Evolutionary conservation across 1,284 basidiomycete genomes (phyloP), one percentile per base, ranked within the genome.

Genomic region (Sanguinoderma infundibulare): DNA sequence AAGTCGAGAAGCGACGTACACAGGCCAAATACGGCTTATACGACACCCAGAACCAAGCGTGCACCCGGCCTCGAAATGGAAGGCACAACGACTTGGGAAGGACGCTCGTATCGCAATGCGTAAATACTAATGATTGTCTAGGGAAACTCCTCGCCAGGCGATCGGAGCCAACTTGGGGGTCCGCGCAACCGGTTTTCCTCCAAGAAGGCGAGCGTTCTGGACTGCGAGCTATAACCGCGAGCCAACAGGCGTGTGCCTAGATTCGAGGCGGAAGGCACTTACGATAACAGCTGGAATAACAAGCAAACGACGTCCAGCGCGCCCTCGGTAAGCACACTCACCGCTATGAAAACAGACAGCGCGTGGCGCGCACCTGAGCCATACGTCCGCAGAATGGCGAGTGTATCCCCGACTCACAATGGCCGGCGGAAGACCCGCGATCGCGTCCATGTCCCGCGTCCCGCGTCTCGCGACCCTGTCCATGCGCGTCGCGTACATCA

Each of bases 101-200:
- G n/a, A 49, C 51, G 53, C 40, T 40, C 59, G 35, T 57, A 50
- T 57, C 49, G 35, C 54, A 47, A 60, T 55, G 65, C 47, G 61
- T 66, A 61, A 66, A 63, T 63, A 61, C 65, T 60, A 61, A 53
- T 49, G 40, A 62, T 58, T 50, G 39, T 55, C 53, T 60, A 42
- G 59, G 60, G 65, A 50, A 66, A 60, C 30, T 63, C 49, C 12
- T 57, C 20, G 24, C 65, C 65, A 55, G 57, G 15, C 52, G 61
- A 63, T 57, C 62, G 65, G 65, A 66, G 60, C 49, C 61, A 57
- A 44, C 35, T 59, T 53, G 46, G 24, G 32, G 49, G 57, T 38
- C 60, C 55, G 44, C 44, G 28, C 49, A 35, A 40, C 42, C 49
- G 47, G 51, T 17, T n/a, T 66, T 60, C 61, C 59, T 60, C 36